Conservation (phyloP, 2,329 filamentous ascomycete species). For the Venturiaceae sp. region DNA sequence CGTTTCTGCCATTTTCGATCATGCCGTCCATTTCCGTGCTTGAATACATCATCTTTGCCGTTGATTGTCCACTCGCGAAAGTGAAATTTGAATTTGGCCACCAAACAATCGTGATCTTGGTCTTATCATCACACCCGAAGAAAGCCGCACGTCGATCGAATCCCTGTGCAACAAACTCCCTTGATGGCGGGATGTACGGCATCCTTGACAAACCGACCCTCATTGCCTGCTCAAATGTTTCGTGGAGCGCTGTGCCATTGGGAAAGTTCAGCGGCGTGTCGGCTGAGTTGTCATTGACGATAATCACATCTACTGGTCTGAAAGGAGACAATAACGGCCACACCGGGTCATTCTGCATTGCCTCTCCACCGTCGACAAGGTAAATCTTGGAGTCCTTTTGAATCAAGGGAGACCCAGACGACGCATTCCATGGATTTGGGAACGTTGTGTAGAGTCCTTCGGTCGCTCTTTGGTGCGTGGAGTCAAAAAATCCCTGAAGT, state of each 20-base stretch:
- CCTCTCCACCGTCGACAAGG: conserved; percentile 42
- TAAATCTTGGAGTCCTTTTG: conserved; percentile 27
- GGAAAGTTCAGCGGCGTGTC: conserved; percentile 51
- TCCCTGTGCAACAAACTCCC: conserved; percentile 49
- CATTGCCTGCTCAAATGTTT: conserved; percentile 47
- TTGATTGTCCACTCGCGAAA: conserved; percentile 22
- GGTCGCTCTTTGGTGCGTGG: conserved; percentile 17
- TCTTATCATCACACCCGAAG: conserved; percentile 46
- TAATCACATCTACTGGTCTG: conserved; percentile 50
- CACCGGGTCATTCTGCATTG: conserved; percentile 45
- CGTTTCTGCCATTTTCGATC: conserved; percentile 29
- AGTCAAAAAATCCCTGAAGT: too few species aligned
- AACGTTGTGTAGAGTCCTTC: conserved; percentile 40
- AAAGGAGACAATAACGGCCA: conserved; percentile 40
- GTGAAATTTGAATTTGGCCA: conserved; percentile 33
- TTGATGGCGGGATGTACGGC: conserved; percentile 45
- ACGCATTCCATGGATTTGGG: conserved; percentile 53
- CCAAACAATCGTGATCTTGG: conserved; percentile 26
- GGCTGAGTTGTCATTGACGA: conserved; percentile 55
- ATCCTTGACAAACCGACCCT: conserved; percentile 45
- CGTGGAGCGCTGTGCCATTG: conserved; percentile 48
- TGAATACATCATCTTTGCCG: conserved; percentile 25
- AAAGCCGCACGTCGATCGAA: conserved; percentile 52
- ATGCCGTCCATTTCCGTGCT: conserved; percentile 25
- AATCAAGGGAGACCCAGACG: conserved; percentile 30